These are phyloP conservation scores for Acacia confusa DNA, from an alignment of 306 rosid genomes.

Conservation along the genomic window DNA sequence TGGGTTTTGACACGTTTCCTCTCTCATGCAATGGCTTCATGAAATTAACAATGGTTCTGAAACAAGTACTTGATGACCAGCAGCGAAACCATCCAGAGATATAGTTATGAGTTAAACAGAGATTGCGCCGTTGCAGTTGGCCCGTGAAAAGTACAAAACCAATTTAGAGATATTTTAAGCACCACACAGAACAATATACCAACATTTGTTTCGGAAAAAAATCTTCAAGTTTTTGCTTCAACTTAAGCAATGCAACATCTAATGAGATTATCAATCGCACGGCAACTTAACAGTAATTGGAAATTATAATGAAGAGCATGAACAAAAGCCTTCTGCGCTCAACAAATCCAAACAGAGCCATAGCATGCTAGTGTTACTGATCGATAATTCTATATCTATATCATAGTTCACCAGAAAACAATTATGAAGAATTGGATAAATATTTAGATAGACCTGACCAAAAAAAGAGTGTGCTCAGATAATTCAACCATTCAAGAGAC, in stretches of 20 bases:
- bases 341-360: slow-evolving; percentile 2
- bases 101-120: slow-evolving; percentile 2
- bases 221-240: background rate
- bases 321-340: background rate
- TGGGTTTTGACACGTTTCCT: background rate
- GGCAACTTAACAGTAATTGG: background rate
- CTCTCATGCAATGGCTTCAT: background rate
- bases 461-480: background rate
- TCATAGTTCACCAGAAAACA: background rate
- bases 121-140: slow-evolving; percentile 2
- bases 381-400: background rate
- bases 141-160: slow-evolving; percentile 11
- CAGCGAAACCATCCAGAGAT: background rate
- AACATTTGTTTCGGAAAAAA: background rate
- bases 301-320: background rate
- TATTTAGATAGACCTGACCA: background rate
- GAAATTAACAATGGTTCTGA: background rate
- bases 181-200: background rate
- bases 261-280: slow-evolving; percentile 1
- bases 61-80: background rate
- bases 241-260: slow-evolving; percentile 1
- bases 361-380: background rate
- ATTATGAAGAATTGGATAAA: background rate
- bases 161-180: background rate
- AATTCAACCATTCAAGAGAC: slow-evolving; percentile 9